Evolutionary conservation across 2,329 filamentous ascomycete genomes (phyloP), one percentile per base, ranked within the genome.

Genomic region (Diaporthe citri): DNA sequence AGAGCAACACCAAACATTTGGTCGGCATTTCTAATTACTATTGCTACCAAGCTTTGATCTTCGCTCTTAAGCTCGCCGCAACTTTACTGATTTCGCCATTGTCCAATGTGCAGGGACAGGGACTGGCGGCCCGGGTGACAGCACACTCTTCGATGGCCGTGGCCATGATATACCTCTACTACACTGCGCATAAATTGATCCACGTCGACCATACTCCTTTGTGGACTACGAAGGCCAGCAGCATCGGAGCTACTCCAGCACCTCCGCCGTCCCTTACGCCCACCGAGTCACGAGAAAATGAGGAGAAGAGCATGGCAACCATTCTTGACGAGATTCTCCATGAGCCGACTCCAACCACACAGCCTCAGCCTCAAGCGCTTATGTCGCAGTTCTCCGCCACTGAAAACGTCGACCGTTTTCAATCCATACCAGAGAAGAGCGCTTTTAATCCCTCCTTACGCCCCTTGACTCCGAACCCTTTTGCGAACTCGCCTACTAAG

Each of bases 21-120:
- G 81, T 88, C 4, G 92, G 92, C 0, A 87, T 94, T 17, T 85
- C 86, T 4, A 87, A 90, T 70, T 93, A 93, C 88, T 94, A 94
- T 80, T 87, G 86, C 1, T 89, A 93, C 76, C 93, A 95, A 79
- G 80, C 88, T 2, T 80, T 93, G 43, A 86, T 92, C 31, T 80
- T 94, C 15, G 80, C 88, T 8, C 83, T 92, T 15, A 88, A 93
- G 51, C 82, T 88, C 20, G 43, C 62, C 56, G 79, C 88, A 22
- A 88, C 90, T 67, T 82, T 86, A 28, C 84, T 82, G 20, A 81
- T 88, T 25, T 77, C 84, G 0, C 82, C 84, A 55, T 81, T 86
- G 77, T 82, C 85, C n/a, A 82, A 83, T 4, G 82, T 84, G 0
- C 81, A 83, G 31, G 82, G 81, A 1, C 79, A 84, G 10, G 83